Percentiles rank a stretch among this genome's conserved stretches.
phyloP scores from a whole-genome alignment of 1,139 yeast genomes.

The Candida tropicalis region DNA sequence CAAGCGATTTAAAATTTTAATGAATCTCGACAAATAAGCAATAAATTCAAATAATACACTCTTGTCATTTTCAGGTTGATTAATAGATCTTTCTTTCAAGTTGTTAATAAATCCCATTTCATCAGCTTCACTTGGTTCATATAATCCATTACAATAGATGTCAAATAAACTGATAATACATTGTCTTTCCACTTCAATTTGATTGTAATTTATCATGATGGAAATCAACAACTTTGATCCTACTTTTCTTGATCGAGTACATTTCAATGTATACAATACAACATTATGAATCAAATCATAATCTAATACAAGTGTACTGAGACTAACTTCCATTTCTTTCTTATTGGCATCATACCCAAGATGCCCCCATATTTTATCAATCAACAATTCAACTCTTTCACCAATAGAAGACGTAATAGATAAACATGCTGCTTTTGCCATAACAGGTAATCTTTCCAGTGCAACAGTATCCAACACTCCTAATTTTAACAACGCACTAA shows the following conservation, averaged over 20 bases:
- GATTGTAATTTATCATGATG: conserved; percentile 44
- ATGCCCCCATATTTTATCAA: conserved; percentile 70
- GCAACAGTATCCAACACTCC: conserved; percentile 61
- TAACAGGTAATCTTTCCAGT: conserved; percentile 64
- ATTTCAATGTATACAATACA: conserved; percentile 67
- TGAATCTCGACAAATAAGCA: conserved; percentile 62
- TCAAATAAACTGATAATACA: conserved; percentile 65
- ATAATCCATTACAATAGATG: conserved; percentile 58
- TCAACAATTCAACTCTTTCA: conserved; percentile 57
- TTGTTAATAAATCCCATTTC: conserved; percentile 57
- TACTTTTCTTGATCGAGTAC: conserved; percentile 71
- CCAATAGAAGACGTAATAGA: conserved; percentile 68
- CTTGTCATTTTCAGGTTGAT: conserved; percentile 72
- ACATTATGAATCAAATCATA: conserved; percentile 67
- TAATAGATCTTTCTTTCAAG: conserved; percentile 52
- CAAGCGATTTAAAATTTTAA: conserved; percentile 67
- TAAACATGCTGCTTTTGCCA: conserved; percentile 73
- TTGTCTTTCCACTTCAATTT: conserved; percentile 62
- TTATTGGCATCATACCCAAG: conserved; percentile 69
- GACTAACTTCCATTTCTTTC: conserved; percentile 63
- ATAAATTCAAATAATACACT: conserved; percentile 56
- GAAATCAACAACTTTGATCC: conserved; percentile 54
- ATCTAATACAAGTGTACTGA: conserved; percentile 66
- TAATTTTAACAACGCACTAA: conserved; percentile 57
- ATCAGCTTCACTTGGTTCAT: conserved; percentile 58